phyloP scores from a whole-genome alignment of 352 stramenopile species.

The Globisporangium polare region DNA sequence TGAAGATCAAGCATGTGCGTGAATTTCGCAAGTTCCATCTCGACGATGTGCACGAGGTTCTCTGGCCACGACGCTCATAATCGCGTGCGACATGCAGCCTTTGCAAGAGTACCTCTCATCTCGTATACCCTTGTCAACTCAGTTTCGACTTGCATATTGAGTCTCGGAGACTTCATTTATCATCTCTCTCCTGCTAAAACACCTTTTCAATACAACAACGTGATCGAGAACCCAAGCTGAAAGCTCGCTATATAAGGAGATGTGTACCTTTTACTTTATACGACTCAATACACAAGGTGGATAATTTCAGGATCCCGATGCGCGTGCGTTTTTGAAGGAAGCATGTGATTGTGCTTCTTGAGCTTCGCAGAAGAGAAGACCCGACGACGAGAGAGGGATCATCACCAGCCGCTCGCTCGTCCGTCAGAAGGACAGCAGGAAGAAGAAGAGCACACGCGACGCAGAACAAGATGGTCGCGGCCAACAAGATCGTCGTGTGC shows the following conservation, averaged over 20 bases:
- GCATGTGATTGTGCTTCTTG: constrained; percentile 11
- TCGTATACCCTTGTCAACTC: not conserved
- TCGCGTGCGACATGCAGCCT: not conserved
- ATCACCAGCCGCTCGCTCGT: not conserved
- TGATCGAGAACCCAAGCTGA: no score
- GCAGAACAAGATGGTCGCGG: constrained; percentile 56
- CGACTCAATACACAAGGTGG: not conserved
- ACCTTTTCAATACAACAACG: no score
- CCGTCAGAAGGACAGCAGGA: not conserved
- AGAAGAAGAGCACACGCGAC: not conserved
- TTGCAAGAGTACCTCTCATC: not conserved
- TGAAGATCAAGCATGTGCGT: not conserved
- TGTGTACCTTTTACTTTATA: no score
- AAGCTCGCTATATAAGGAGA: no score
- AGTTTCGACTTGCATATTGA: not conserved
- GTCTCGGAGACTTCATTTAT: not conserved
- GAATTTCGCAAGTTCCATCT: no score
- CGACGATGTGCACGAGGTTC: no score
- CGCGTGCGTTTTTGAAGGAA: not conserved
- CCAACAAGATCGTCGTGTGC: constrained; percentile 87
- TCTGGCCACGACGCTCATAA: no score
- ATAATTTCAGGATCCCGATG: constrained; percentile 1
- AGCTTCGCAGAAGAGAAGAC: constrained; percentile 8
- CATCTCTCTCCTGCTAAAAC: not conserved
- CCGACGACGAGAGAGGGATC: not conserved